Percentiles rank a stretch among this genome's conserved stretches.
Conservation (phyloP, 257 asterid genomes). For the Jacaranda copaia region DNA sequence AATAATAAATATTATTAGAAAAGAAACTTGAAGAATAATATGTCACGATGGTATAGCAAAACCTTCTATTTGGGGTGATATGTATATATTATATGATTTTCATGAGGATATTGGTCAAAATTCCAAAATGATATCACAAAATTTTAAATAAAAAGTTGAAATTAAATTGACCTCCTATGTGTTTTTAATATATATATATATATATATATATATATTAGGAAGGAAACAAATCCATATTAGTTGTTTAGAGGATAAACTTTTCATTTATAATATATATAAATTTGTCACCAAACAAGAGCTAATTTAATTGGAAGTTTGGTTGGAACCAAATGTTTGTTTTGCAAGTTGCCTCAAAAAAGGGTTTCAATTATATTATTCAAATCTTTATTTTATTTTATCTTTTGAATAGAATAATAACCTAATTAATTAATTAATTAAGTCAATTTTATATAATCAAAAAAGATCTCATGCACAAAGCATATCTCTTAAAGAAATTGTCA, state of each 20-base stretch:
- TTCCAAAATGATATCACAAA: neutral
- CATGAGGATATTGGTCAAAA: neutral
- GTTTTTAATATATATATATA: neutral
- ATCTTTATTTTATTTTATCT: neutral
- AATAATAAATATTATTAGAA: too few relatives aligned
- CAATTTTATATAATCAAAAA: constrained; percentile 17
- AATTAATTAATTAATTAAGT: constrained; percentile 21
- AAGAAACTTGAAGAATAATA: too few relatives aligned
- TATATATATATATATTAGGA: neutral
- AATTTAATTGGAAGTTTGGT: constrained; percentile 22
- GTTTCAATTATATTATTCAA: neutral
- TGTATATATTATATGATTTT: neutral
- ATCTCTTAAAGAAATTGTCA: constrained; percentile 41
- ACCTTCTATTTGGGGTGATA: neutral
- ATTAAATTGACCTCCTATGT: neutral
- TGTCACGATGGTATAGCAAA: too few relatives aligned
- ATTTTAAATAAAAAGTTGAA: neutral
- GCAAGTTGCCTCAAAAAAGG: constrained; percentile 26
- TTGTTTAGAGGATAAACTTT: constrained; percentile 19
- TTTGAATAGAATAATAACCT: neutral
- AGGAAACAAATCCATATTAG: constrained; percentile 4
- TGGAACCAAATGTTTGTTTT: constrained; percentile 14
- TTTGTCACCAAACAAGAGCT: constrained; percentile 30
- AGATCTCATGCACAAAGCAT: constrained; percentile 45
- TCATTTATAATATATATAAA: neutral